These are phyloP conservation scores for Pogostemon cablin DNA, from an alignment of 257 asterid genomes.

Conservation along the genomic window DNA sequence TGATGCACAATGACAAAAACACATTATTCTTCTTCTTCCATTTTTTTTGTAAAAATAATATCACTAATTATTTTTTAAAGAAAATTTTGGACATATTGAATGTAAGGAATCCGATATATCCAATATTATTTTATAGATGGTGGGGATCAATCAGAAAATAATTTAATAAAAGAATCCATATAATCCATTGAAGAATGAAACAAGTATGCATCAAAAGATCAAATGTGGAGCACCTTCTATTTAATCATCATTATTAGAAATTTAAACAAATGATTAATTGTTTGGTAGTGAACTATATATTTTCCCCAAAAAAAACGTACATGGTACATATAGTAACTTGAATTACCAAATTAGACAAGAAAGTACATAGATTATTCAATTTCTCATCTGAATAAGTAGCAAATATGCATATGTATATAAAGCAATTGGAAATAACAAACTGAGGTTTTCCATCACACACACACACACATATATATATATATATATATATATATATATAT, in stretches of 20 bases:
- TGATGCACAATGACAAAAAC: not conserved
- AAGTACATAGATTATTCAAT: too few relatives aligned
- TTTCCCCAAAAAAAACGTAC: not conserved
- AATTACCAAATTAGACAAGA: too few relatives aligned
- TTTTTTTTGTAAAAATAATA: not conserved
- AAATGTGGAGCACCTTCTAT: not conserved
- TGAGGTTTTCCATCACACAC: too few relatives aligned
- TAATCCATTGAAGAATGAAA: not conserved
- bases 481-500: too few relatives aligned
- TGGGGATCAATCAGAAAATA: slow-evolving; percentile 2
- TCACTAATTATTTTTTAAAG: not conserved
- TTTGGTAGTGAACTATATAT: not conserved
- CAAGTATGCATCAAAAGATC: not conserved
- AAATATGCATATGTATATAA: too few relatives aligned
- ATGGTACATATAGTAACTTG: too few relatives aligned
- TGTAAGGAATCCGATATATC: not conserved
- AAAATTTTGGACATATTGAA: not conserved
- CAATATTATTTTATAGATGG: slow-evolving; percentile 8
- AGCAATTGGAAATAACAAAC: too few relatives aligned
- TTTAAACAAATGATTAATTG: not conserved
- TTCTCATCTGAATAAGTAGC: too few relatives aligned
- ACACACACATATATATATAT: too few relatives aligned
- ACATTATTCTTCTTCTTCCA: not conserved
- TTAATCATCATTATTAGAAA: not conserved
- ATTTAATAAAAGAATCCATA: not conserved